phyloP scores from a whole-genome alignment of 495 filamentous ascomycete species.

The Physcia stellaris region DNA sequence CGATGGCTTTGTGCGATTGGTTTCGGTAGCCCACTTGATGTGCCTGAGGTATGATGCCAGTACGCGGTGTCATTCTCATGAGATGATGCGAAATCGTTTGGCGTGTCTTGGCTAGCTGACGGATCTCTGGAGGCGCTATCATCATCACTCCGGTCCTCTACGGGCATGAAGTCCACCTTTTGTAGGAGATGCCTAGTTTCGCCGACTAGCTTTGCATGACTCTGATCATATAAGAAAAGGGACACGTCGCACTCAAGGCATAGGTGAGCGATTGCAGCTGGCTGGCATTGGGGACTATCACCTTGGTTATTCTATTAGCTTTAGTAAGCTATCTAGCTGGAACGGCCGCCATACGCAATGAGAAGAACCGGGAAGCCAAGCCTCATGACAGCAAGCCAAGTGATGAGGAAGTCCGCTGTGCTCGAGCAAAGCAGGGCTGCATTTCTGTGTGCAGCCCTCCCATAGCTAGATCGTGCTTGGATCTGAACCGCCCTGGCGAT shows the following conservation, averaged over 20 bases:
- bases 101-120: too few relatives aligned
- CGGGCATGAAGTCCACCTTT: too few relatives aligned
- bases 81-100: too few relatives aligned
- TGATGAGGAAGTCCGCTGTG: slow-evolving; percentile 33
- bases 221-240: slow-evolving; percentile 23
- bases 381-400: slow-evolving; percentile 38
- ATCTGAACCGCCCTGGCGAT: slow-evolving; percentile 5
- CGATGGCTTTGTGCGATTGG: slow-evolving; percentile 37
- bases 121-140: too few relatives aligned
- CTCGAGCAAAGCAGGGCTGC: slow-evolving; percentile 37
- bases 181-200: too few relatives aligned
- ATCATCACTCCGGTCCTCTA: too few relatives aligned
- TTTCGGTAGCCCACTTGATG: slow-evolving; percentile 40
- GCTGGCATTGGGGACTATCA: slow-evolving; percentile 33
- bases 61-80: slow-evolving; percentile 24
- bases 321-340: not conserved
- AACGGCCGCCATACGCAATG: slow-evolving; percentile 27
- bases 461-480: slow-evolving; percentile 1
- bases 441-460: not conserved
- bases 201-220: slow-evolving; percentile 16
- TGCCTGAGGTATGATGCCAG: slow-evolving; percentile 38
- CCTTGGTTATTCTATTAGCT: not conserved
- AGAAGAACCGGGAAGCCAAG: slow-evolving; percentile 35
- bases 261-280: slow-evolving; percentile 29
- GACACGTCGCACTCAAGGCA: slow-evolving; percentile 23